Evolutionary conservation across 2,329 filamentous ascomycete genomes (phyloP), one percentile per base, ranked within the genome.

Genomic region (Fusarium veterinarium): DNA sequence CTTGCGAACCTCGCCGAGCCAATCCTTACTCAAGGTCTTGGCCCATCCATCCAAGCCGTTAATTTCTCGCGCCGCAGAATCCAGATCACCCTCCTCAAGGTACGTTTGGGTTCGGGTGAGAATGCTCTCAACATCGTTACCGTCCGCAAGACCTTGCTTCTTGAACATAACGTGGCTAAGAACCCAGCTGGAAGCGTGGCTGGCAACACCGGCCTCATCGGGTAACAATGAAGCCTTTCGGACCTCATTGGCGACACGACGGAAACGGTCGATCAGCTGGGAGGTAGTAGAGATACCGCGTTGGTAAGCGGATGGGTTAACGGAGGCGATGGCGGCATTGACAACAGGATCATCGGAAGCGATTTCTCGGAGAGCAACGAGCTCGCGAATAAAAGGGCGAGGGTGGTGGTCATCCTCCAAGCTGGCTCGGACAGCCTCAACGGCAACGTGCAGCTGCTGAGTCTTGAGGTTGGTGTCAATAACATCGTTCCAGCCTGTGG

Each of bases 151-250:
- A 14, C 93, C 93, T 79, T 93, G 91, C 89, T 98, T 98, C 87
- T 94, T 95, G 89, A 99, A 98, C 85, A 98, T 91, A 58, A 98
- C 88, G 85, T 97, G 97, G 86, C 94, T 97, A 77, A 99, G 86
- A 51, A 97, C 87, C 81, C 94, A 92, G 81, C 93, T 96, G 46
- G 95, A 95, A 6, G 95, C 95, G 81, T 99, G 96, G 78, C 93
- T 96, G 25, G 96, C 95, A 31, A 99, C 93, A 75, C 96, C 96
- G 0, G 96, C 96, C 78, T 98, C 93, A 73, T 97, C 95, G 19
- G 96, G 96, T 20, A 99, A 88, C 56, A 99, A 88, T 48, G 93
- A 92, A 25, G 96, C 96, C 87, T 99, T 99, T 81, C 96, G 91
- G 44, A 99, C 96, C 84, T 99, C 96, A 63, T 86, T 86, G 5